Evolutionary conservation across 2,329 filamentous ascomycete species (phyloP).

Genomic region (Microsporum ferrugineum): DNA sequence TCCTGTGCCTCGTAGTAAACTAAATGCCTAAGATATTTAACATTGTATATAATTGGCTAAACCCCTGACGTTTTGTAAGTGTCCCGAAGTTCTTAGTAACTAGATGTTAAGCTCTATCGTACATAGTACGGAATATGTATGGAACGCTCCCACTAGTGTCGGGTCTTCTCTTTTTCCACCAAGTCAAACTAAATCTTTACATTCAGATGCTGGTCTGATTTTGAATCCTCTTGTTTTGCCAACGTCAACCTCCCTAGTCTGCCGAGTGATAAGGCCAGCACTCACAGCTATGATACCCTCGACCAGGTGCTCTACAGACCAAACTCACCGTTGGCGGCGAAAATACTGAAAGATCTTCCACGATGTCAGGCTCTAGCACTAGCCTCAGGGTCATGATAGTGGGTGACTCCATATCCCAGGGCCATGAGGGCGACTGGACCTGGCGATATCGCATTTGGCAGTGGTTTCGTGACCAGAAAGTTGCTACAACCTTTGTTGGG

Average conservation of each 20-base stretch:
- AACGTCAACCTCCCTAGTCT: no score
- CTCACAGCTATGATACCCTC: background rate
- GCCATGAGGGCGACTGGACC: slow-evolving; percentile 1
- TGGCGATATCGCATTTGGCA: slow-evolving; percentile 3
- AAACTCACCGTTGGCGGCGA: background rate
- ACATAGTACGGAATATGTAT: no score
- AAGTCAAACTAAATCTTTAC: no score
- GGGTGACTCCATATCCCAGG: background rate
- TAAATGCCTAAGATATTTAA: no score
- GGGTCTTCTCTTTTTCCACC: background rate
- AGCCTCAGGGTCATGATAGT: background rate
- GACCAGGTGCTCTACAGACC: background rate
- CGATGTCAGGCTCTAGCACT: background rate
- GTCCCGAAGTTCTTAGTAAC: no score
- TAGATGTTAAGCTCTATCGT: no score
- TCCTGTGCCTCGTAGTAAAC: no score
- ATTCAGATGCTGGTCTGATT: no score
- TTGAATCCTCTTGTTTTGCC: no score
- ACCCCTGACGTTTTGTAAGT: no score
- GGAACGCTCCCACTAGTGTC: background rate
- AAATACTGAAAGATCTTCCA: background rate
- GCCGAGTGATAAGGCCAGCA: no score
- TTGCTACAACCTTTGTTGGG: background rate
- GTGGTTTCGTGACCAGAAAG: background rate
- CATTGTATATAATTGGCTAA: no score